Conservation (phyloP, 2,329 filamentous ascomycete genomes). For the Xylaria arbuscula region DNA sequence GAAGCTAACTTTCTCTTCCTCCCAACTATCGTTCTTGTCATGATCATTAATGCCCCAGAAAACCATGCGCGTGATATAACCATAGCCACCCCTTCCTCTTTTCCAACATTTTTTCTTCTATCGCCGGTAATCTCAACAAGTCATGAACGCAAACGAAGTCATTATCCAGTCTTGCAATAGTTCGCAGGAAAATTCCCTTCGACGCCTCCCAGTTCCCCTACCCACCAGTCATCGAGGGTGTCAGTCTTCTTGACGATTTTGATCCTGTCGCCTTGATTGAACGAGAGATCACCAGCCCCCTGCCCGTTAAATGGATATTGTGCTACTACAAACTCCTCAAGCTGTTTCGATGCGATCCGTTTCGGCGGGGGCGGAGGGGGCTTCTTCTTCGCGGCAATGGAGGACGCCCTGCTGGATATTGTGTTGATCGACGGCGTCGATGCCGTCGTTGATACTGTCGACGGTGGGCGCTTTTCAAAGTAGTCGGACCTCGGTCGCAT, state of each 20-base stretch:
- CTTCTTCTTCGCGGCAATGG: slow-evolving; percentile 72
- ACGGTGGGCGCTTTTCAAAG: slow-evolving; percentile 46
- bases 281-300: slow-evolving; percentile 75
- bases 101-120: neutral
- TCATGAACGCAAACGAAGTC: neutral
- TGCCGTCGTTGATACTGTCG: slow-evolving; percentile 44
- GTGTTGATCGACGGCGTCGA: slow-evolving; percentile 46
- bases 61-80: neutral
- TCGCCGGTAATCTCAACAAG: neutral
- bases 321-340: slow-evolving; percentile 72
- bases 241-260: slow-evolving; percentile 81
- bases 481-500: slow-evolving; percentile 49
- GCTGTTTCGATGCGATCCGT: slow-evolving; percentile 60
- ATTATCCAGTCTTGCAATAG: slow-evolving; percentile 68
- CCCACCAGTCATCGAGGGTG: slow-evolving; percentile 89
- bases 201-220: slow-evolving; percentile 76
- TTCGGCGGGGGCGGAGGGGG: slow-evolving; percentile 77
- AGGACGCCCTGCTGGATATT: slow-evolving; percentile 37
- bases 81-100: neutral
- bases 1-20: neutral
- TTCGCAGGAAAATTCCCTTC: slow-evolving; percentile 85
- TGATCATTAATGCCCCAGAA: slow-evolving; percentile 1
- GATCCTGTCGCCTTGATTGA: slow-evolving; percentile 82
- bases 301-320: slow-evolving; percentile 81
- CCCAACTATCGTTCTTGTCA: neutral